phyloP scores from a whole-genome alignment of 2,329 filamentous ascomycete genomes.

The Epichloe brachyelytri region DNA sequence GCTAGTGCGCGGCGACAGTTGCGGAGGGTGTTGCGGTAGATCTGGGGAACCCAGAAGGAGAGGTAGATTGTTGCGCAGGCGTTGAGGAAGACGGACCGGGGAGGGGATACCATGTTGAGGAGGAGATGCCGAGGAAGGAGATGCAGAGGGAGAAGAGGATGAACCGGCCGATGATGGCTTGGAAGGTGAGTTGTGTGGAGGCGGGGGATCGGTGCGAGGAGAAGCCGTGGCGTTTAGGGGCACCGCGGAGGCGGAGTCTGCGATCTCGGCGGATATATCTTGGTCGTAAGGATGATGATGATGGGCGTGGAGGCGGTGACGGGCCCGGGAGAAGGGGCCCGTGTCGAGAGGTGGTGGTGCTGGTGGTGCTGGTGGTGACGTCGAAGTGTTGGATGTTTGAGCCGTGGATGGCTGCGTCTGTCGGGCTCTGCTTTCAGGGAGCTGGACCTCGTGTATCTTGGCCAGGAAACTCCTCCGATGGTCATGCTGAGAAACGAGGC shows the following conservation, averaged over 20 bases:
- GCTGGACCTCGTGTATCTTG: slow-evolving; percentile 47
- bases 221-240: slow-evolving; percentile 13
- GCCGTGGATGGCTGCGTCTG: slow-evolving; percentile 18
- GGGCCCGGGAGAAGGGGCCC: slow-evolving; percentile 23
- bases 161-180: slow-evolving; percentile 43
- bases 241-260: slow-evolving; percentile 26
- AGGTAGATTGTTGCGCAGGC: slow-evolving; percentile 61
- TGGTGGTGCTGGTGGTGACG: not conserved
- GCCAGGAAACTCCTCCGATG: slow-evolving; percentile 43
- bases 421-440: slow-evolving; percentile 39
- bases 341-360: slow-evolving; percentile 10
- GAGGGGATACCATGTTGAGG: slow-evolving; percentile 45
- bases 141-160: slow-evolving; percentile 41
- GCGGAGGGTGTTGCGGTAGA: slow-evolving; percentile 75
- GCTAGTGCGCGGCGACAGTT: slow-evolving; percentile 86
- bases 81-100: slow-evolving; percentile 48
- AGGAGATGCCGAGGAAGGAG: slow-evolving; percentile 46
- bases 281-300: slow-evolving; percentile 50
- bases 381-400: not conserved
- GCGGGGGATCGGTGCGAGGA: slow-evolving; percentile 13
- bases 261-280: slow-evolving; percentile 48
- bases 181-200: slow-evolving; percentile 30
- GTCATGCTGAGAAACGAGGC: slow-evolving; percentile 41
- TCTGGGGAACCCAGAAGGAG: slow-evolving; percentile 87
- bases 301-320: slow-evolving; percentile 33